Evolutionary conservation across 108 stramenopile genomes (phyloP).

Genomic region (Craspedostauros australis): DNA sequence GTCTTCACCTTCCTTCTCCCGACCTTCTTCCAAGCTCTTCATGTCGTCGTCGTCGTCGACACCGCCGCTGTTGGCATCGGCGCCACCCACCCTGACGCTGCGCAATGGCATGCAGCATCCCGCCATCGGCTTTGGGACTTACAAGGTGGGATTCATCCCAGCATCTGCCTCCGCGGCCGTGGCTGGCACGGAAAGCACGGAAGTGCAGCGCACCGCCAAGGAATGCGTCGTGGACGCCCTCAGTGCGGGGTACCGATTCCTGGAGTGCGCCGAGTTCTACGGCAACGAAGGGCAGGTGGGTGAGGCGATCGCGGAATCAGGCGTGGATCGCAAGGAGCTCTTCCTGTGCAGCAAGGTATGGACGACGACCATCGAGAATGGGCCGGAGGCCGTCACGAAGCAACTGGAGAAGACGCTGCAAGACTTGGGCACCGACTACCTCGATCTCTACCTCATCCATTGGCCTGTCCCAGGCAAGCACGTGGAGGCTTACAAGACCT

Average conservation of each 20-base stretch:
- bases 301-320: conserved; percentile 61
- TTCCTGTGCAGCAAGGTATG: conserved; percentile 91
- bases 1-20: no score
- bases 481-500: conserved; percentile 76
- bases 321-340: conserved; percentile 58
- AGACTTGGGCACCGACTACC: conserved; percentile 76
- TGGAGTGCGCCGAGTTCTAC: conserved; percentile 92
- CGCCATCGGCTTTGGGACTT: conserved; percentile 83
- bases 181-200: conserved; percentile 3
- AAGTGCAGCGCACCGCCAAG: conserved; percentile 47
- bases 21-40: no score
- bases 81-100: conserved; percentile 55
- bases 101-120: conserved; percentile 76
- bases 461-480: conserved; percentile 91
- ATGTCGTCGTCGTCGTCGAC: conserved; percentile 17
- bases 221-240: conserved; percentile 82
- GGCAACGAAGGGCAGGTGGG: conserved; percentile 83
- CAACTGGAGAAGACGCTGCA: conserved; percentile 70
- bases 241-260: conserved; percentile 68
- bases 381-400: conserved; percentile 57
- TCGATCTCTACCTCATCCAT: conserved; percentile 89
- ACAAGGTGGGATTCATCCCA: conserved; percentile 91
- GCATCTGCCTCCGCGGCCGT: conserved; percentile 68
- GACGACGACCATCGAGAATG: conserved; percentile 86
- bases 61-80: conserved; percentile 18